A percentile compares a stretch with the other conserved stretches of the same genome.
These are phyloP conservation scores for Apophysomyces ossiformis DNA, from an alignment of 371 early-diverging fungal species.

Conservation along the genomic window DNA sequence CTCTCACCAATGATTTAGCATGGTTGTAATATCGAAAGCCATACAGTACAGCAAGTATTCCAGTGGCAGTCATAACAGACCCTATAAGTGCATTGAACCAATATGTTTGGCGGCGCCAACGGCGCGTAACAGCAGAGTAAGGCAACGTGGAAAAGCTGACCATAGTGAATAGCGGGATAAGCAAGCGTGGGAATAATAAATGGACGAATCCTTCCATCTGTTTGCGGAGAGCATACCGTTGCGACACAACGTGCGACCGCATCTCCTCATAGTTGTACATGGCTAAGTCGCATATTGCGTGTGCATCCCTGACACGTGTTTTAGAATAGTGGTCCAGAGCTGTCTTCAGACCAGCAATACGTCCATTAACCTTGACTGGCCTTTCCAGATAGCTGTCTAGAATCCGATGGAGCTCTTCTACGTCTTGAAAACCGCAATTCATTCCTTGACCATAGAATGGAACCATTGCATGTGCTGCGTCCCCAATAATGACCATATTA, in stretches of 20 bases:
- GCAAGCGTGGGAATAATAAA: conserved; percentile 64
- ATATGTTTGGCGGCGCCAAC: conserved; percentile 62
- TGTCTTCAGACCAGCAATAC: conserved; percentile 38
- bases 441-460: conserved; percentile 98
- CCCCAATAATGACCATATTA: conserved; percentile 86
- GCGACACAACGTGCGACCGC: conserved; percentile 82
- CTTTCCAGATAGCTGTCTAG: conserved; percentile 60
- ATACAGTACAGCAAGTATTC: conserved; percentile 23
- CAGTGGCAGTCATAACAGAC: conserved; percentile 14
- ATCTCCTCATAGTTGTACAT: conserved; percentile 95
- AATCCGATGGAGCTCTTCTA: conserved; percentile 76
- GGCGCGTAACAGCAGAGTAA: conserved; percentile 75
- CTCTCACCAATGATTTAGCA: background rate
- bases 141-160: conserved; percentile 91
- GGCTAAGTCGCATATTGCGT: conserved; percentile 95
- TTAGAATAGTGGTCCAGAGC: conserved; percentile 80
- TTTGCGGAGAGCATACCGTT: conserved; percentile 75
- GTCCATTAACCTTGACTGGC: conserved; percentile 18
- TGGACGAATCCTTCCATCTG: conserved; percentile 80
- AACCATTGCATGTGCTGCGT: conserved; percentile 98
- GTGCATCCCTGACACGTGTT: conserved; percentile 78
- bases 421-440: conserved; percentile 98
- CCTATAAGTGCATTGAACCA: conserved; percentile 48
- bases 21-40: background rate
- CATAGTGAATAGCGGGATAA: conserved; percentile 96